A percentile compares a stretch with the other conserved stretches of the same genome.
Evolutionary conservation across 2,329 filamentous ascomycete species (phyloP).

Genomic region (Talaromyces islandicus): DNA sequence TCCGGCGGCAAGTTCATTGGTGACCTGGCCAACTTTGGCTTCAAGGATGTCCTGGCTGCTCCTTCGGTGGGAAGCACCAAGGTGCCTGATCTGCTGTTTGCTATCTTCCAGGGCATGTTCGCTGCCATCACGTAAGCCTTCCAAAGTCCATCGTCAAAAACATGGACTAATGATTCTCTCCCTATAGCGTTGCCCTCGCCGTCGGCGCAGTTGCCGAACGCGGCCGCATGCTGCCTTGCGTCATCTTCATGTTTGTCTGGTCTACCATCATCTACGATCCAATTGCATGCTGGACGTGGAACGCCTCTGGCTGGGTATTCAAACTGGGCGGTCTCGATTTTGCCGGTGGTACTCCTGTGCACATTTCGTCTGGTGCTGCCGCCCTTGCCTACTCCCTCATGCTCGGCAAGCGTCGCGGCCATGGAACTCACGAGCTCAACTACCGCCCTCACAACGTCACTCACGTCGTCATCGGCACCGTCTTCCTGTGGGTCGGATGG

Average conservation of each 20-base stretch:
- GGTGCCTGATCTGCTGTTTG: conserved; percentile 79
- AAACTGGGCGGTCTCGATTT: conserved; percentile 79
- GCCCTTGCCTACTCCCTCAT: conserved; percentile 88
- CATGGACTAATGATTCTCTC: too few relatives aligned
- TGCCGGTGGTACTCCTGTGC: conserved; percentile 83
- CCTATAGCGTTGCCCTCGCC: conserved; percentile 65
- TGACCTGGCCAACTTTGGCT: conserved; percentile 71
- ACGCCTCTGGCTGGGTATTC: conserved; percentile 72
- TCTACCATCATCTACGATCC: conserved; percentile 84
- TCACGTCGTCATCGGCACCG: conserved; percentile 84
- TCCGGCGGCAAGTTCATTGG: conserved; percentile 70
- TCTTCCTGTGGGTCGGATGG: conserved; percentile 94
- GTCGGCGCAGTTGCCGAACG: conserved; percentile 81
- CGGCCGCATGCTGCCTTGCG: conserved; percentile 79
- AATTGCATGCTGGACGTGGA: conserved; percentile 95
- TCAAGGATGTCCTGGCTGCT: conserved; percentile 66
- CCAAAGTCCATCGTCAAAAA: neutral
- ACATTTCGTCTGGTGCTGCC: conserved; percentile 76
- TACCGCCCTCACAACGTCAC: conserved; percentile 91
- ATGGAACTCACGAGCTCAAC: conserved; percentile 82
- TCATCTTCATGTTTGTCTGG: conserved; percentile 93
- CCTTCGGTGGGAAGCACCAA: conserved; percentile 68
- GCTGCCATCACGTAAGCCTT: conserved; percentile 71
- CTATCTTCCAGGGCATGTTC: conserved; percentile 58
- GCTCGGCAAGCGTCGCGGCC: conserved; percentile 77